Conservation (phyloP, 495 filamentous ascomycete species). For the Penicillium goetzii region DNA sequence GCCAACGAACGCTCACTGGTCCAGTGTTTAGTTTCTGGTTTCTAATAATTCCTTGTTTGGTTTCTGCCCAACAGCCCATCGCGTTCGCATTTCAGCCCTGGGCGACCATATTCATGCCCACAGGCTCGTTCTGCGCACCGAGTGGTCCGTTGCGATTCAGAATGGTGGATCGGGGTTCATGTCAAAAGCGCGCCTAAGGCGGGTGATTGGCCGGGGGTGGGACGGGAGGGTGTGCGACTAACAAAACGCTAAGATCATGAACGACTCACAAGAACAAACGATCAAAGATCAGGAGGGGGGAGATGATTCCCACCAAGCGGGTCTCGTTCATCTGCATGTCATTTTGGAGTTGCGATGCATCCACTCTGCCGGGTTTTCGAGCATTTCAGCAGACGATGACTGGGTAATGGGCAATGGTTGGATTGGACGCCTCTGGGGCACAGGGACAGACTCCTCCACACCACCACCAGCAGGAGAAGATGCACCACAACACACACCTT, state of each 20-base stretch:
- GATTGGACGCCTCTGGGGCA: conserved; percentile 6
- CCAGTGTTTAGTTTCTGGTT: not conserved
- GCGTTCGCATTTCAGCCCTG: conserved; percentile 26
- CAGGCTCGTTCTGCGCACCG: conserved; percentile 25
- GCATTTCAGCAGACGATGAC: not conserved
- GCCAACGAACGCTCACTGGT: conserved; percentile 1
- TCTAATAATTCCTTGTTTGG: not conserved
- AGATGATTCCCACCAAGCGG: conserved; percentile 4
- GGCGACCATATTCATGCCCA: not conserved
- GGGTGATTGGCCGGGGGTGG: conserved; percentile 27
- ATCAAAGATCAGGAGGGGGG: conserved; percentile 9
- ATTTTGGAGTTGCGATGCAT: conserved; percentile 21
- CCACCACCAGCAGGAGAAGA: not conserved
- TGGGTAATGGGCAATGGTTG: not conserved
- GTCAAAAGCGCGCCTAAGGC: conserved; percentile 16
- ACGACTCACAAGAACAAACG: not conserved
- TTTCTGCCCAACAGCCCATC: conserved; percentile 22
- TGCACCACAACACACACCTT: conserved; percentile 14
- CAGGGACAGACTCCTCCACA: not conserved
- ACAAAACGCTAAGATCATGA: conserved; percentile 23
- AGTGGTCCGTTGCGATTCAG: conserved; percentile 20
- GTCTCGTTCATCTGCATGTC: conserved; percentile 19
- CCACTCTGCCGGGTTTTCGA: conserved; percentile 10
- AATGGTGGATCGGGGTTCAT: conserved; percentile 19
- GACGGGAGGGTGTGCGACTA: conserved; percentile 26